Base-by-base conservation (phyloP, 164 flowering plant species). In the Pachysandra terminalis region DNA sequence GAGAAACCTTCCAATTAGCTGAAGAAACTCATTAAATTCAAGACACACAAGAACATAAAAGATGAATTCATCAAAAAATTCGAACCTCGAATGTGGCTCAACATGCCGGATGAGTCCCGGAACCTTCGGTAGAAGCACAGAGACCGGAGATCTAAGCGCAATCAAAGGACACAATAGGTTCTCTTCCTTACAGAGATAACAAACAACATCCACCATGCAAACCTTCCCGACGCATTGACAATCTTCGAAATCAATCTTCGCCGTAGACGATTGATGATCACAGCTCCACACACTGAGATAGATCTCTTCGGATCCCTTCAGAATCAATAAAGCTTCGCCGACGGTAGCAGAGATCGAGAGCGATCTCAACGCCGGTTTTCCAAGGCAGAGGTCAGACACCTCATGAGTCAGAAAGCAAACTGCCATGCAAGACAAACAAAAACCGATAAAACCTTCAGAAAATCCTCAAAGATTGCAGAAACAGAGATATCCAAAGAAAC, bases 361-460 rank as follows among this genome's bases (percentile, higher is more conserved):
- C 53, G 83, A 76, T 32, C 73, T 76, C 71, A 86, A 68, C 45
- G 86, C 73, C 35, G 90, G 90, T 71, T 84, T 86, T 53, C 90
- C 90, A 22, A 86, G 70, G 66, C 97, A 91, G 77, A 94, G 89
- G 82, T 94, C 98, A 19, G 96, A 85, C 68, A 91, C 86, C 73
- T 77, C 87, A 66, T 81, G 71, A 16, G 78, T 68, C 49, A 82
- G 61, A 40, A 90, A 74, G 61, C 83, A 74, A 71, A 81, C 82
- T 87, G 91, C 98, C 98, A 94, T 94, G 74, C 93, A 90, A 84
- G 40, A 56, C n/a, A 2, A 40, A 28, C 25, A 5, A 24, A 69
- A 63, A 54, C 48, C 61, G 49, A 15, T 40, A 64, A 15, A 56
- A 14, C 1, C 4, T 28, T 0, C 55, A 16, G 62, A 67, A 45